Conservation (phyloP, 192 early-diverging fungal species). For the Coemansia sp. region DNA sequence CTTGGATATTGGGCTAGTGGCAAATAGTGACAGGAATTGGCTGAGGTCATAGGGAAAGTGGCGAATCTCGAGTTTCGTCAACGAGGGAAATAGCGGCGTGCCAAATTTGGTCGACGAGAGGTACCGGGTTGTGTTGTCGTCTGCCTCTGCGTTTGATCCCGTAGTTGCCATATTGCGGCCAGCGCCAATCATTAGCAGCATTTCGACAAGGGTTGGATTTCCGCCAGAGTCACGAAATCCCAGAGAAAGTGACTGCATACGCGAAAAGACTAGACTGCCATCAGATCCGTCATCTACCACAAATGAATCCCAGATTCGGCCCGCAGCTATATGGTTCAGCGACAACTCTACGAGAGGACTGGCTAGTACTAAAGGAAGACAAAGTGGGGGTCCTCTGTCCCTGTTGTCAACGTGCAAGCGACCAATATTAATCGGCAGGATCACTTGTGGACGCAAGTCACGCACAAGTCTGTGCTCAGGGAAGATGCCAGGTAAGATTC, state of each 20-base stretch:
- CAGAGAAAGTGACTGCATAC: not conserved
- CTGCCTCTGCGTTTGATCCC: not conserved
- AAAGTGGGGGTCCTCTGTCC: not conserved
- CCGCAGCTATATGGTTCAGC: not conserved
- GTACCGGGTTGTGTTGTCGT: not conserved
- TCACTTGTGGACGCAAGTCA: not conserved
- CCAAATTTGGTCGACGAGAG: not conserved
- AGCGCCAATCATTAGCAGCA: too few relatives aligned
- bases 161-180: too few relatives aligned
- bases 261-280: not conserved
- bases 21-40: not conserved
- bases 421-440: not conserved
- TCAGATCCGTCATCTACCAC: not conserved
- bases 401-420: not conserved
- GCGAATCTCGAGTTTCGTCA: not conserved
- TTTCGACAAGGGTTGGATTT: too few relatives aligned
- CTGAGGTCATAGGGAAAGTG: not conserved
- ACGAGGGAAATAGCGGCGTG: not conserved
- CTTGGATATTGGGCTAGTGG: not conserved
- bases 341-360: not conserved
- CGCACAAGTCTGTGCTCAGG: not conserved
- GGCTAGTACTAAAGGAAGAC: not conserved
- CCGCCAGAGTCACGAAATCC: not conserved
- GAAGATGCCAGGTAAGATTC: not conserved
- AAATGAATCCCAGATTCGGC: not conserved